Percentiles rank a stretch among this genome's conserved stretches.
Conservation (phyloP, 768 basidiomycete species). For the Suillus brevipes region DNA sequence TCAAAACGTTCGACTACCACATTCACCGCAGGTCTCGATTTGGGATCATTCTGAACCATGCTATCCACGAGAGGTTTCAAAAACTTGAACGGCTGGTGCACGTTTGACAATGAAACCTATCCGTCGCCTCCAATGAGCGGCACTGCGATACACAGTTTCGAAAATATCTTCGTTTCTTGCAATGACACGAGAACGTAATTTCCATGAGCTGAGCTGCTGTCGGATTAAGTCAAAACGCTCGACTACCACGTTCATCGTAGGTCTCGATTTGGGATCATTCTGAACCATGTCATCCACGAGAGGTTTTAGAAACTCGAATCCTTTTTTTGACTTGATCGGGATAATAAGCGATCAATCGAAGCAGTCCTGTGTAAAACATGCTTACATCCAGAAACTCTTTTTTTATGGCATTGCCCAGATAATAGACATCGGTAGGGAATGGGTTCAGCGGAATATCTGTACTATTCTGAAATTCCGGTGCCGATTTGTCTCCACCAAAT, state of each 20-base stretch:
- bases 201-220: constrained; percentile 11
- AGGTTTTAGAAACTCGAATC: constrained; percentile 25
- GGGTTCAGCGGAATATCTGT: constrained; percentile 30
- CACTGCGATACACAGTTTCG: constrained; percentile 11
- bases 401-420: constrained; percentile 41
- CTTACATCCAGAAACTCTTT: constrained; percentile 33
- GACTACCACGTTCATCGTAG: constrained; percentile 23
- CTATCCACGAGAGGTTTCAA: constrained; percentile 19
- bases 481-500: constrained; percentile 42
- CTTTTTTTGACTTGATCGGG: constrained; percentile 2
- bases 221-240: constrained; percentile 18
- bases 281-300: constrained; percentile 26
- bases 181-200: constrained; percentile 31
- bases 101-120: constrained; percentile 12
- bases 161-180: constrained; percentile 6
- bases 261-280: constrained; percentile 21
- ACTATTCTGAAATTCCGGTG: constrained; percentile 39
- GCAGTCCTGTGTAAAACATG: no score
- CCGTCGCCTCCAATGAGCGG: constrained; percentile 28
- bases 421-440: constrained; percentile 46
- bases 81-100: constrained; percentile 24
- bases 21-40: constrained; percentile 22
- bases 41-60: constrained; percentile 27
- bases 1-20: constrained; percentile 24
- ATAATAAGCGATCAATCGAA: neutral